Evolutionary conservation across 2,329 filamentous ascomycete species (phyloP), one percentile per base, ranked within the genome.

Genomic region (Chaetomiaceae sp.): DNA sequence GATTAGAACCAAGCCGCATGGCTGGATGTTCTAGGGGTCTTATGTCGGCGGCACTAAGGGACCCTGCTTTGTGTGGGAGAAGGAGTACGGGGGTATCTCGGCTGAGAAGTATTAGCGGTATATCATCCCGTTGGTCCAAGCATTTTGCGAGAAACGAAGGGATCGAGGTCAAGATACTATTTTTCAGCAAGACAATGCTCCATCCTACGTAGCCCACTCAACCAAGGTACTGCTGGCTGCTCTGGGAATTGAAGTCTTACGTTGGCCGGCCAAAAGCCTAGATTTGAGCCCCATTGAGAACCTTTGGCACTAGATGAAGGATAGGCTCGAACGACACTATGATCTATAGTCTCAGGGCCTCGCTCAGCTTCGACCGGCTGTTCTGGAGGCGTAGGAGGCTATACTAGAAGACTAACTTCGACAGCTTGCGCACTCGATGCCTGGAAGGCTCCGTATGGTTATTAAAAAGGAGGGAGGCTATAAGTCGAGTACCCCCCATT

Each of bases 21-120:
- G 43, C 3, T 50, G 40, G 48, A 47, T 50, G 48, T 47, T 47
- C 20, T 50, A 40, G 43, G 43, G 43, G 6, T 43, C 11, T 40
- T 43, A 44, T 38, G 36, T 32, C 14, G 38, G 48, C 2, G 24
- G 24, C 24, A 27, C 24, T 11, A 27, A 27, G 24, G 24, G 24
- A 7, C 24, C 24, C 11, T 27, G 24, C 24, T 27, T 27, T 11
- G 6, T 27, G 6, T 27, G 24, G 24, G 24, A 27, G 24, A 27
- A 27, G 24, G 24, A 27, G 24, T 27, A 27, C 24, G 24, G 24
- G 6, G 36, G 48, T 29, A 45, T 47, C 20, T 26, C 29, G 11
- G 26, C 29, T n/a, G 39, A 37, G 6, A 47, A 44, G 12, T 50
- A 50, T 29, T 15, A 39, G 11, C 29, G 9, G 14, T 42, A 27